These are phyloP conservation scores for Sphaerobolus stellatus DNA, from an alignment of 1,284 basidiomycete species.

Conservation along the genomic window DNA sequence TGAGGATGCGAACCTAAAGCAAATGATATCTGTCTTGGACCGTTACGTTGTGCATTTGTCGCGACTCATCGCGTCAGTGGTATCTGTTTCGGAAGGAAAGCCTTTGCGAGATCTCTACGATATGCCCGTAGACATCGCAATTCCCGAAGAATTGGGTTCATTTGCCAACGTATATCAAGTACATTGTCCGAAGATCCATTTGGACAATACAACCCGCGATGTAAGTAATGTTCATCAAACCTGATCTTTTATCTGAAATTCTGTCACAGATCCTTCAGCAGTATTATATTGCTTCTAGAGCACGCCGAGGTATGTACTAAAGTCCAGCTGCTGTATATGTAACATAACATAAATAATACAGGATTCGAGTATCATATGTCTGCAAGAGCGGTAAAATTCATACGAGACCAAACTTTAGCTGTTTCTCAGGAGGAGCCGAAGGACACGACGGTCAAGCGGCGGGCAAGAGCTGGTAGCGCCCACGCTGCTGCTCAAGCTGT, in stretches of 20 bases:
- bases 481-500: constrained; percentile 63
- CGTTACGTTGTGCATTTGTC: constrained; percentile 14
- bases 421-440: constrained; percentile 15
- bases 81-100: too few relatives aligned
- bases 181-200: constrained; percentile 82
- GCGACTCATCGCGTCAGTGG: neutral
- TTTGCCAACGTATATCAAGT: constrained; percentile 93
- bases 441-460: constrained; percentile 36
- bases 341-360: constrained; percentile 33
- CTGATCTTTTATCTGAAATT: neutral
- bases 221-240: constrained; percentile 19
- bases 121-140: constrained; percentile 64
- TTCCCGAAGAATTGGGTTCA: constrained; percentile 72
- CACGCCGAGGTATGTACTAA: constrained; percentile 6
- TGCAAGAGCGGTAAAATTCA: constrained; percentile 76
- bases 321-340: neutral
- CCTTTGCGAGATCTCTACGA: constrained; percentile 43
- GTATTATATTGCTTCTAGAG: constrained; percentile 14
- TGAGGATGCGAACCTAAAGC: constrained; percentile 4
- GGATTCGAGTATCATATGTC: constrained; percentile 89
- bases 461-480: constrained; percentile 42
- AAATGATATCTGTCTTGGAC: constrained; percentile 13
- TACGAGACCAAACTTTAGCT: constrained; percentile 73
- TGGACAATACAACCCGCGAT: constrained; percentile 74
- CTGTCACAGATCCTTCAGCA: constrained; percentile 8